Percentiles rank a stretch among this genome's conserved stretches.
phyloP scores from a whole-genome alignment of 371 early-diverging fungal species.

The Zancudomyces culisetae region DNA sequence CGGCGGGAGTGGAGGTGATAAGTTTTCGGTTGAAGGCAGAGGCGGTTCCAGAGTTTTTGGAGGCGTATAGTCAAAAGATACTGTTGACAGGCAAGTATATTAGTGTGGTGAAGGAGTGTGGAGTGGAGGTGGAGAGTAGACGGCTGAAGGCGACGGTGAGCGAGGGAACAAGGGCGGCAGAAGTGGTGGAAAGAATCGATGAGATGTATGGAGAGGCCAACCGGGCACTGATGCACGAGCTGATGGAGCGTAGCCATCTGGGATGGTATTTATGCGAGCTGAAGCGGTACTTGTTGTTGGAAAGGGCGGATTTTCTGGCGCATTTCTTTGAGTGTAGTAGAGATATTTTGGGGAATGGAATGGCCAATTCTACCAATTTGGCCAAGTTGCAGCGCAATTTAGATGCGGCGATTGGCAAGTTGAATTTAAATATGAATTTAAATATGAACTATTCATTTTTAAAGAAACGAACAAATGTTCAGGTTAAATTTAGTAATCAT shows the following conservation, averaged over 20 bases:
- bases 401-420: conserved; percentile 57
- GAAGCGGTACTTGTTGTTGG: conserved; percentile 80
- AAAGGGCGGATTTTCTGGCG: conserved; percentile 79
- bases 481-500: not conserved
- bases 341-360: conserved; percentile 43
- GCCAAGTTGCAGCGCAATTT: conserved; percentile 60
- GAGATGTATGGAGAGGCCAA: conserved; percentile 36
- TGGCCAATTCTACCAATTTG: conserved; percentile 26
- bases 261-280: conserved; percentile 42
- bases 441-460: too few relatives aligned
- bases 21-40: conserved; percentile 9
- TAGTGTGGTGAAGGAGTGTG: conserved; percentile 75
- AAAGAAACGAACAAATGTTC: conserved; percentile 1
- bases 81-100: conserved; percentile 81
- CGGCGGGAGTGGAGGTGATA: not conserved
- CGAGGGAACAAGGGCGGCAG: not conserved
- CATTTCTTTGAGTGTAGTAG: conserved; percentile 80
- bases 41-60: conserved; percentile 50
- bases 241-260: conserved; percentile 21
- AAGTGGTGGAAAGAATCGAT: conserved; percentile 29
- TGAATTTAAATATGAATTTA: too few relatives aligned
- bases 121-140: conserved; percentile 9
- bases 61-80: conserved; percentile 51
- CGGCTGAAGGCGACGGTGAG: too few relatives aligned
- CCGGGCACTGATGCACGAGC: conserved; percentile 26